Conservation (phyloP, 2,329 filamentous ascomycete species). For the Elsinoe fawcettii region DNA sequence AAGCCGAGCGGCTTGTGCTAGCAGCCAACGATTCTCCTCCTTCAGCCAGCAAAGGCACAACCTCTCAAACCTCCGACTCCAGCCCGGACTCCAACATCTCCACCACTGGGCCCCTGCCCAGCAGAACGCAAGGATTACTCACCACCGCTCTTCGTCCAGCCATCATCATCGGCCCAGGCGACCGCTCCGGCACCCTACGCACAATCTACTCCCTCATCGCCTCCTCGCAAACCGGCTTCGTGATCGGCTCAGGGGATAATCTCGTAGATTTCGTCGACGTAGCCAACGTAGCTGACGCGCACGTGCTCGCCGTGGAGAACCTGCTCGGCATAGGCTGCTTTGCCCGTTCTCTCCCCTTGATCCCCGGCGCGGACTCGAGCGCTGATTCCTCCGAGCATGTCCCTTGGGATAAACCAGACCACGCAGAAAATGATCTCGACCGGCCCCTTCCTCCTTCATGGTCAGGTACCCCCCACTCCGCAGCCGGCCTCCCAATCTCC, state of each 20-base stretch:
- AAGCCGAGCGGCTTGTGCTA: constrained; percentile 75
- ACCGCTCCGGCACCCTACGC: constrained; percentile 61
- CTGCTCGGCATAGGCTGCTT: constrained; percentile 46
- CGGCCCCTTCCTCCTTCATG: neutral
- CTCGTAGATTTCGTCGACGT: constrained; percentile 66
- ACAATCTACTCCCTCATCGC: constrained; percentile 65
- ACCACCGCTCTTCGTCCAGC: constrained; percentile 79
- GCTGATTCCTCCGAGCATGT: too few relatives aligned
- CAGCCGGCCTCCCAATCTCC: constrained; percentile 74
- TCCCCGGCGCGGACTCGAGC: too few relatives aligned
- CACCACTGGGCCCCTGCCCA: too few relatives aligned
- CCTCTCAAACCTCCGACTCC: too few relatives aligned
- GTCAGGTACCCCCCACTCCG: constrained; percentile 29
- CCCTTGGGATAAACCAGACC: too few relatives aligned
- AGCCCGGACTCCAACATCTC: too few relatives aligned
- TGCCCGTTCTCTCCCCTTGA: too few relatives aligned
- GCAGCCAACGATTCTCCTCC: constrained; percentile 52
- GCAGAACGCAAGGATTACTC: constrained; percentile 20
- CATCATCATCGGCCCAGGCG: constrained; percentile 85
- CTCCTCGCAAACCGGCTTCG: constrained; percentile 62
- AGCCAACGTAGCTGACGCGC: constrained; percentile 67
- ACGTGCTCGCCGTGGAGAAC: constrained; percentile 70
- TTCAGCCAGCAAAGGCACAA: too few relatives aligned
- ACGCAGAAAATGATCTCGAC: neutral
- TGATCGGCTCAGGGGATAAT: constrained; percentile 68